Percentiles rank a stretch among this genome's conserved stretches.
Conservation (phyloP, 306 rosid genomes). For the Medicago truncatula region MtrunA17r5.0-ANR NC_053048.1:29504001-29504500, state of each 20-base stretch:
- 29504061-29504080: conserved; percentile 85
- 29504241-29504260: conserved; percentile 17
- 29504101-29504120: conserved; percentile 39
- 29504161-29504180: conserved; percentile 39
- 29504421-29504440: no score
- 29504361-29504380: no score
- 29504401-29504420: no score
- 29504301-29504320: conserved; percentile 43
- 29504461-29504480: no score
- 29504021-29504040: conserved; percentile 59
- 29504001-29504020: conserved; percentile 21
- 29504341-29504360: no score
- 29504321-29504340: no score
- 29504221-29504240: background rate
- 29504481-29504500: no score
- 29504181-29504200: conserved; percentile 86
- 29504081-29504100: conserved; percentile 84
- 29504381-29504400: no score
- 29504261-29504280: background rate
- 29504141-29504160: background rate
- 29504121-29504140: background rate
- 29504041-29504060: conserved; percentile 80
- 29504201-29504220: conserved; percentile 62
- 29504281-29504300: background rate
- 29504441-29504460: no score